Conservation (phyloP, 75 land plant species). For the Pinus taeda region DNA sequence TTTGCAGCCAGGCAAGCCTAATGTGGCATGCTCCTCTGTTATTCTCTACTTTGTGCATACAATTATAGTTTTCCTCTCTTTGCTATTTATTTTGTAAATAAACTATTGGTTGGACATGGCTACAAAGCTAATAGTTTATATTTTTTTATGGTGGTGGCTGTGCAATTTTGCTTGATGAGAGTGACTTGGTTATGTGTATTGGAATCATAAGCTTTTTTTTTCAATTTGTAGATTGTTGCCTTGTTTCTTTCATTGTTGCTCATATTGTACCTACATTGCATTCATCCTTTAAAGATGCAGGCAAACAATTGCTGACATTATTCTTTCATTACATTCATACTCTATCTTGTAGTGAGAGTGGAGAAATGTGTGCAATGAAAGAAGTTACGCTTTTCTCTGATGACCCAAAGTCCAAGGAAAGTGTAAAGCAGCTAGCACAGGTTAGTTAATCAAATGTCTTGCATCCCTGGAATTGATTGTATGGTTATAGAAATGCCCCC, state of each 20-base stretch:
- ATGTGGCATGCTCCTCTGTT: background rate
- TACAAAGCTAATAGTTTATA: too few species aligned
- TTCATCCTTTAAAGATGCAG: background rate
- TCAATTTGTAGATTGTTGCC: background rate
- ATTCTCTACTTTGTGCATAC: too few species aligned
- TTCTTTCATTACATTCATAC: background rate
- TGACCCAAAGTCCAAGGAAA: slow-evolving; percentile 81
- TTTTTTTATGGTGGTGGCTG: too few species aligned
- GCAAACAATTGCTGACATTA: background rate
- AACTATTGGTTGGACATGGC: too few species aligned
- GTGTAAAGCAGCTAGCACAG: slow-evolving; percentile 85
- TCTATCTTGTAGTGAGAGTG: slow-evolving; percentile 66
- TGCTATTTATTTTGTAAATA: too few species aligned
- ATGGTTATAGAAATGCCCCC: background rate
- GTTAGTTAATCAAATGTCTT: slow-evolving; percentile 18
- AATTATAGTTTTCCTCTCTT: too few species aligned
- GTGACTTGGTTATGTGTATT: background rate
- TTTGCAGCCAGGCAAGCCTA: background rate
- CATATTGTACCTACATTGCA: background rate
- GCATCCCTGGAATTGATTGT: background rate
- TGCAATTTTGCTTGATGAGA: too few species aligned
- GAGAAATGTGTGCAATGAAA: slow-evolving; percentile 96
- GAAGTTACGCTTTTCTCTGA: slow-evolving; percentile 80
- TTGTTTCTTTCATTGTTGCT: background rate
- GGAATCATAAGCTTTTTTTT: background rate